Evolutionary conservation across 2,329 filamentous ascomycete genomes (phyloP).

Genomic region (Penicillium sp.): DNA sequence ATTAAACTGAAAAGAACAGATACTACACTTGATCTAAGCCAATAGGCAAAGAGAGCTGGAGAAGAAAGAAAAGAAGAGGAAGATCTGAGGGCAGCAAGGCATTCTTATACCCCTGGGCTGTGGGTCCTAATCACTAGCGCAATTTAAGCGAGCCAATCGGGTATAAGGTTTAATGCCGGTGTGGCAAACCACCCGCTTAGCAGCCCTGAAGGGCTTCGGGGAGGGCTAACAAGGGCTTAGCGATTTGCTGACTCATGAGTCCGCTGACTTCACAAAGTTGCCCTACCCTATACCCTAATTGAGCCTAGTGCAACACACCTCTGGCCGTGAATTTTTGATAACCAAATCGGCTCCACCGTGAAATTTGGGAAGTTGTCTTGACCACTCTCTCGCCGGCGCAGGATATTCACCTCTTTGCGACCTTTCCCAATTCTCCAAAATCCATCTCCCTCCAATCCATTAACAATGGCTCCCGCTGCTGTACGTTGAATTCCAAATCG

Average conservation of each 20-base stretch:
- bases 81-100: slow-evolving; percentile 14
- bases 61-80: slow-evolving; percentile 45
- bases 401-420: slow-evolving; percentile 89
- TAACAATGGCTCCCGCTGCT: slow-evolving; percentile 79
- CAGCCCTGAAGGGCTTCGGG: too few relatives aligned
- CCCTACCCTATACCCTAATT: slow-evolving; percentile 9
- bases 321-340: slow-evolving; percentile 15
- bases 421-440: slow-evolving; percentile 37
- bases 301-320: slow-evolving; percentile 27
- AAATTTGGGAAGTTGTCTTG: slow-evolving; percentile 25
- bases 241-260: not conserved
- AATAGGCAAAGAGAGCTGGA: slow-evolving; percentile 54
- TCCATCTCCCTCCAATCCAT: slow-evolving; percentile 35
- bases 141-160: slow-evolving; percentile 4
- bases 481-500: slow-evolving; percentile 71
- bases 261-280: not conserved
- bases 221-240: too few relatives aligned
- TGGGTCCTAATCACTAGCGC: not conserved
- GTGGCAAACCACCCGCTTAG: too few relatives aligned
- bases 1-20: slow-evolving; percentile 99
- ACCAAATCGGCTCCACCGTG: slow-evolving; percentile 25
- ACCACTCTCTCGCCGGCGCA: slow-evolving; percentile 58
- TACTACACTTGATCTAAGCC: slow-evolving; percentile 93
- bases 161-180: accelerated
- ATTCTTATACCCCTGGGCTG: slow-evolving; percentile 31